Evolutionary conservation across 2,329 filamentous ascomycete genomes (phyloP), one percentile per base, ranked within the genome.

Genomic region (Pseudopyricularia javanii): DNA sequence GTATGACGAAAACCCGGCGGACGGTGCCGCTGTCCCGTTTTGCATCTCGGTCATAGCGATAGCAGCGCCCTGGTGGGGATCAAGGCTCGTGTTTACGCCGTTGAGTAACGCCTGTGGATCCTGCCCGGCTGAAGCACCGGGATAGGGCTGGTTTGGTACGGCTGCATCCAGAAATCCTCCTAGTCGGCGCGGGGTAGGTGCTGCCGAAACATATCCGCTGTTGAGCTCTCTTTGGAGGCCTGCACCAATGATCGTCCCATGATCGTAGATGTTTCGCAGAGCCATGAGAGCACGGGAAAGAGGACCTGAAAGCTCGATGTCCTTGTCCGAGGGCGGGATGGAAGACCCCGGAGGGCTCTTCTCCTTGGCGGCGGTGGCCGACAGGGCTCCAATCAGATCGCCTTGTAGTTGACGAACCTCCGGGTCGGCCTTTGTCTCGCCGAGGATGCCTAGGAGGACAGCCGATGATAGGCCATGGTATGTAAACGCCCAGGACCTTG

Each of bases 391-490:
- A 53, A 85, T 85, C 28, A 85, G 64, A 57, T 84, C 79, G 2
- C 80, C 80, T 56, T 84, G 81, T 2, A 85, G 68, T 54, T 82
- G 76, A 20, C 80, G 74, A 2, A 84, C 76, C 59, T 83, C 80
- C 0, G 77, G 77, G 55, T 84, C 80, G 2, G 75, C 70, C 62
- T 83, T 82, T 2, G 80, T 82, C 58, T 83, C 80, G 49, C 76
- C 78, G 1, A 83, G 62, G 50, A 85, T 82, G 15, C 80, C 80
- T 8, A 85, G 74, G 3, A 85, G 68, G 3, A 85, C 72, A 1
- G 81, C 81, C 0, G 81, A 85, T 8, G 80, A 84, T 7, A 85
- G 71, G 1, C 81, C 80, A 59, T 85, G 80, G 54, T 84, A 84
- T 1, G 81, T 85, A 56, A 84, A 84, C 0, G 81, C 80, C 81